Evolutionary conservation across 129 eudicot genomes (phyloP), one percentile per base, ranked within the genome.

Genomic region (Lonicera japonica): DNA sequence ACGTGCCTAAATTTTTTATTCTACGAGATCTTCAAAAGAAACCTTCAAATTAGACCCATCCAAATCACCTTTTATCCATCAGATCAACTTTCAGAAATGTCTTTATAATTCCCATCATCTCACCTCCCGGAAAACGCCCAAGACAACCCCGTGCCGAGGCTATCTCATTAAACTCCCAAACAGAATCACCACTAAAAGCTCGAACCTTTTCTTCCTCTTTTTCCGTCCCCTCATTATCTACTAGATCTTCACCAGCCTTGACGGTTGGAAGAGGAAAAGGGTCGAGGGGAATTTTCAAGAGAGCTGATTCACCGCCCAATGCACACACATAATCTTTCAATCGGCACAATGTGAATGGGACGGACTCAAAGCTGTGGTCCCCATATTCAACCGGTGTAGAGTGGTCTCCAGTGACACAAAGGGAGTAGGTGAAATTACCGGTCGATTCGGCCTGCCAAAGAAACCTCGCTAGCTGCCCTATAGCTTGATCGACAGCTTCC

Each of bases 341-440:
- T 25, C 78, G 80, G 69, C 98, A 92, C 15, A 87, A 41, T 29
- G 96, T 38, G 66, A 92, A 87, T 1, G 98, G 98, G 55, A 92
- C 98, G 0, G 96, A 95, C 66, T 92, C 96, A 46, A 87, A 92
- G 72, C 96, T 92, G 82, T 92, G 98, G 66, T 92, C 98, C 5
- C 98, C 98, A 51, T 91, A 91, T 60, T 91, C 98, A 60, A 91
- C 98, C 1, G 96, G 98, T 15, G 98, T 91, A 12, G 98, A 91
- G 73, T 91, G 98, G 68, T 91, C 98, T 36, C 98, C 96, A 0
- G 98, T 87, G 48, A 92, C 86, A 65, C 98, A 92, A 24, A 92
- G 81, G 63, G 72, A 82, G 70, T 82, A 92, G 46, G 80, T 76
- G 40, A 77, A 87, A 7, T 65, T 69, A 24, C 98, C 98, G 0